A percentile compares a stretch with the other conserved stretches of the same genome.
Conservation (phyloP, 495 filamentous ascomycete genomes). For the Trichocladium uniseriatum region DNA sequence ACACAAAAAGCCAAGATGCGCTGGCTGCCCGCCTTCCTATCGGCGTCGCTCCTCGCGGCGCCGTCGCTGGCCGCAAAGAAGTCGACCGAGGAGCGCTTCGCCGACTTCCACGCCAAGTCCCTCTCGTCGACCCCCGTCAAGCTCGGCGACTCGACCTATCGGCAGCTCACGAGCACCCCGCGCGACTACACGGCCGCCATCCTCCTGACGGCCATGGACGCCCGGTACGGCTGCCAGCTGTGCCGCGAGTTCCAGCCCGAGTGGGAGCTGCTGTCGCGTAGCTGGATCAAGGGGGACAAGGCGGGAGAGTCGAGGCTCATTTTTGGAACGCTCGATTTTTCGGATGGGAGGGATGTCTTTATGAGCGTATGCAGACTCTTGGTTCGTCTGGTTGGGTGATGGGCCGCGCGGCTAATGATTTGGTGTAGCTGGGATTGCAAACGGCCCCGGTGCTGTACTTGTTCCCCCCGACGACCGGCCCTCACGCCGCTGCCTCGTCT, state of each 20-base stretch:
- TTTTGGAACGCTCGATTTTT: conserved; percentile 84
- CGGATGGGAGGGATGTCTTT: conserved; percentile 75
- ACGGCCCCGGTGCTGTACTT: conserved; percentile 84
- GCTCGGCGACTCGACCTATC: conserved; percentile 66
- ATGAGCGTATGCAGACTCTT: conserved; percentile 55
- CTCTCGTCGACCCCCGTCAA: conserved; percentile 58
- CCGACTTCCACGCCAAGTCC: conserved; percentile 57
- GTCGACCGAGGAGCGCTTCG: conserved; percentile 48
- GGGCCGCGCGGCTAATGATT: background rate
- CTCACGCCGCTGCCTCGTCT: conserved; percentile 58
- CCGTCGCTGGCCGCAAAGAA: conserved; percentile 36
- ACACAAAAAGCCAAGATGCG: conserved; percentile 36
- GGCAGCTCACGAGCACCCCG: conserved; percentile 61
- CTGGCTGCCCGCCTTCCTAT: conserved; percentile 49
- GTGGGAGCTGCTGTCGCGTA: conserved; percentile 79
- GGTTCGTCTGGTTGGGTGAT: background rate
- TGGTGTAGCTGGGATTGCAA: conserved; percentile 72
- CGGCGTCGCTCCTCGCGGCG: conserved; percentile 41
- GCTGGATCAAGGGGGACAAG: conserved; percentile 79
- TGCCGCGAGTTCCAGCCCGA: conserved; percentile 91
- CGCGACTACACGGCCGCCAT: conserved; percentile 78
- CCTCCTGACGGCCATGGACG: conserved; percentile 78
- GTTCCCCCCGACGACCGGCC: conserved; percentile 83
- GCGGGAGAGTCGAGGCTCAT: conserved; percentile 60
- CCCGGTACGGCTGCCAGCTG: conserved; percentile 74